A percentile compares a stretch with the other conserved stretches of the same genome.
These are phyloP conservation scores for Streptanthus diversifolius DNA, from an alignment of 345 rosid species.

Conservation along the genomic window DNA sequence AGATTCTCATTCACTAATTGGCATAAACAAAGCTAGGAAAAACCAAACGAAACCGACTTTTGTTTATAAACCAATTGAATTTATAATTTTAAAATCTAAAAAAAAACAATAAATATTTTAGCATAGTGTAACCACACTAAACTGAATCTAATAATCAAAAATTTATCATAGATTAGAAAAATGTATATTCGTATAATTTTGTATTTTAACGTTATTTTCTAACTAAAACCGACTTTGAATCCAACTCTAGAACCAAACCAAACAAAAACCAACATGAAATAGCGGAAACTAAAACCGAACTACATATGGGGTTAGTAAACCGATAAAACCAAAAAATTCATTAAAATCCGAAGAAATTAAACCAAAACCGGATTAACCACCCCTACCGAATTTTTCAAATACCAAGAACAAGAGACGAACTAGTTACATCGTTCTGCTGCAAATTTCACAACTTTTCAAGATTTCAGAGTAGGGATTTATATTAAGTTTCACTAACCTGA, in stretches of 20 bases:
- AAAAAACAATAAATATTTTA: background rate
- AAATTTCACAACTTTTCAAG: background rate
- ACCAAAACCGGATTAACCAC: background rate
- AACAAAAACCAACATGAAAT: background rate
- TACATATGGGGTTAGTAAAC: background rate
- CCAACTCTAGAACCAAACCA: background rate
- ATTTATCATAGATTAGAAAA: too few relatives aligned
- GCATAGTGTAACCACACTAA: background rate
- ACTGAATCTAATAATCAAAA: background rate
- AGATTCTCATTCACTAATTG: background rate
- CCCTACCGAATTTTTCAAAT: background rate
- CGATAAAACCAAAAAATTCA: background rate
- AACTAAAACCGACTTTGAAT: background rate
- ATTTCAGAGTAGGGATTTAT: background rate
- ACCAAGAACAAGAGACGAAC: background rate
- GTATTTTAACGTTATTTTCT: background rate
- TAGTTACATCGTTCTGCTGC: background rate
- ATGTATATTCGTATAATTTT: background rate
- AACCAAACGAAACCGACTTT: background rate
- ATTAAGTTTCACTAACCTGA: conserved; percentile 50
- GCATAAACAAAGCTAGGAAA: background rate
- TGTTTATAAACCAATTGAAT: background rate
- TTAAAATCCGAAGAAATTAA: background rate
- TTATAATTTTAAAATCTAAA: background rate
- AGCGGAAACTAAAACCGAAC: background rate